Evolutionary conservation across 2,329 filamentous ascomycete genomes (phyloP), one percentile per base, ranked within the genome.

Genomic region (Ophiosphaerella korrae): DNA sequence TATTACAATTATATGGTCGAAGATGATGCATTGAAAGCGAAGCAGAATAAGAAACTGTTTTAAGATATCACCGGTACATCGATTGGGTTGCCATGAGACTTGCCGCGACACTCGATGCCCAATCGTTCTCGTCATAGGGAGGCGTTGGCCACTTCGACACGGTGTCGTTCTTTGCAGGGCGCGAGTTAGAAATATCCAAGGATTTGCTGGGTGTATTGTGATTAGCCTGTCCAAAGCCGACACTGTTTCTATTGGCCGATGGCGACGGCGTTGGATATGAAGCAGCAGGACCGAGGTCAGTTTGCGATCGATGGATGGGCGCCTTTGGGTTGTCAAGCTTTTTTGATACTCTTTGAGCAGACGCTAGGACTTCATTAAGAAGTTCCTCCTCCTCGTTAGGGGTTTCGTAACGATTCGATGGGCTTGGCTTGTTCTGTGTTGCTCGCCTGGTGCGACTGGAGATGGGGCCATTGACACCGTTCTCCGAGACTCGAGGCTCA

Each of bases 351-450:
- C 84, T 85, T 64, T 88, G 87, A 0, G 92, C 89, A 5, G 89
- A 90, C 42, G 86, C 83, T 36, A 97, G 80, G 16, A 87, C 92
- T 74, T 99, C 94, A 62, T 97, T 92, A 8, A 97, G 81, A 8
- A 99, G 82, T 75, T 99, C 94, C 52, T 99, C 94, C 69, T 97
- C 93, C 74, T 99, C 94, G 65, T 96, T 92, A 1, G 94, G 91
- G 0, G 92, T 92, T 68, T 99, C 94, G 70, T 97, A 97, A 55
- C 90, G 88, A 64, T 89, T 88, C 42, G 89, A 85, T 4, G 89
- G 88, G 55, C 91, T 88, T 4, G 81, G 78, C 12, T 90, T 87
- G 71, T 81, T 79, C 53, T 84, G 82, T 40, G 95, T 83, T 11
- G 90, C 88, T 53, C 91, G 84, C 51, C 93, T 82, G 12, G 92